Evolutionary conservation across 2,329 filamentous ascomycete species (phyloP).

Genomic region (Ophiostoma himal-ulmi): DNA sequence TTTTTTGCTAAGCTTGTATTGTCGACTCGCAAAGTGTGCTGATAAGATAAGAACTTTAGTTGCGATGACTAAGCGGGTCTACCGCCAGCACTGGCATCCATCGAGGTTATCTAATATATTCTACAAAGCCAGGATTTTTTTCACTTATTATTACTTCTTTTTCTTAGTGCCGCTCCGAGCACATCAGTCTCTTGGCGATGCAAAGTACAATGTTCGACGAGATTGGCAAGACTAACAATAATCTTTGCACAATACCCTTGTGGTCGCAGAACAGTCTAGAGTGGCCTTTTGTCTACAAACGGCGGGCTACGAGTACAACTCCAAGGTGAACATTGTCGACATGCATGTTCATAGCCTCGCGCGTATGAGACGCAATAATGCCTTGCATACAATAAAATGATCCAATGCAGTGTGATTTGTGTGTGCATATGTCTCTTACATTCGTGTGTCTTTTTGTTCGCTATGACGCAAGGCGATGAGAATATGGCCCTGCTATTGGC

Average conservation of each 20-base stretch:
- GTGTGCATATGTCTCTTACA: background rate
- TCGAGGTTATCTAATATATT: too few relatives aligned
- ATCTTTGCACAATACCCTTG: background rate
- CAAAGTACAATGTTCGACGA: background rate
- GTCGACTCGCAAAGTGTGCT: background rate
- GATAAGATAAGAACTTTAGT: conserved; percentile 4
- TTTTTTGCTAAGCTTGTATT: conserved; percentile 12
- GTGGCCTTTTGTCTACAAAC: background rate
- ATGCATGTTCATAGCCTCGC: background rate
- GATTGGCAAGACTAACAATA: background rate
- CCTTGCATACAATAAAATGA: background rate
- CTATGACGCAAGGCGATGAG: background rate
- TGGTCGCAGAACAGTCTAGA: too few relatives aligned
- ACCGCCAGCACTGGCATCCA: too few relatives aligned
- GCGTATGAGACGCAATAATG: background rate
- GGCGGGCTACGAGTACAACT: background rate
- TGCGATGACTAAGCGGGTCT: background rate
- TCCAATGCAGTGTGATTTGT: background rate
- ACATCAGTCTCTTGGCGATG: background rate
- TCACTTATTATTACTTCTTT: too few relatives aligned
- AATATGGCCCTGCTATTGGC: conserved; percentile 3
- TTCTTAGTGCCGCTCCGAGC: background rate
- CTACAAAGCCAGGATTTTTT: too few relatives aligned
- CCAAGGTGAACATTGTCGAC: background rate
- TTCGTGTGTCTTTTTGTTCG: background rate